Conservation (phyloP, 768 basidiomycete genomes). For the Phanerodontia chrysosporium region DNA sequence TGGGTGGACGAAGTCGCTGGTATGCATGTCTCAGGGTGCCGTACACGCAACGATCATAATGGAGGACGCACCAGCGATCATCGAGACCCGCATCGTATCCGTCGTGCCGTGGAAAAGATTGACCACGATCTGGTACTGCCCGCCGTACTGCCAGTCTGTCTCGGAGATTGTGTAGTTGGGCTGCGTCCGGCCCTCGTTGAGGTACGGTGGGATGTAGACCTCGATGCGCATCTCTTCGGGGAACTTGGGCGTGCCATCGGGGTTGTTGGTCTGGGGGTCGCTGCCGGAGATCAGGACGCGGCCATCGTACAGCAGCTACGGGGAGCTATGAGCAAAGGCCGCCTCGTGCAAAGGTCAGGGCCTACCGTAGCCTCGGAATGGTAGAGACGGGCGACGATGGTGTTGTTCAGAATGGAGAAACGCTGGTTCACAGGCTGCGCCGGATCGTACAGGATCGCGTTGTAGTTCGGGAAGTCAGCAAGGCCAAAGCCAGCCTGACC, state of each 20-base stretch:
- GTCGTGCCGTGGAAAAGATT: slow-evolving; percentile 34
- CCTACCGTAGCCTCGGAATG: slow-evolving; percentile 64
- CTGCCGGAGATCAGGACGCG: slow-evolving; percentile 75
- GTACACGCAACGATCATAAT: neutral
- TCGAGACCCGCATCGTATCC: slow-evolving; percentile 53
- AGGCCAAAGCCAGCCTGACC: slow-evolving; percentile 75
- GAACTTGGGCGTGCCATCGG: slow-evolving; percentile 38
- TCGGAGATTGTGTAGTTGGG: slow-evolving; percentile 56
- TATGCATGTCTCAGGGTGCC: slow-evolving; percentile 9
- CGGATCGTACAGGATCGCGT: slow-evolving; percentile 70
- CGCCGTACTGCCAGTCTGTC: slow-evolving; percentile 62
- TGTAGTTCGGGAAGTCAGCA: slow-evolving; percentile 56
- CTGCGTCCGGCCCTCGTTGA: slow-evolving; percentile 55
- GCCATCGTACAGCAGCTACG: slow-evolving; percentile 61
- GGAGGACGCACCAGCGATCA: slow-evolving; percentile 51
- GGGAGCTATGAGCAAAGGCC: neutral
- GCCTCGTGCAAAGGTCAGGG: neutral
- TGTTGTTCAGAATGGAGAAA: slow-evolving; percentile 60
- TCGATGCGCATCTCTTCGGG: slow-evolving; percentile 77
- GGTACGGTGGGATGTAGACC: slow-evolving; percentile 86
- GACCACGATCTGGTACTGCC: slow-evolving; percentile 48
- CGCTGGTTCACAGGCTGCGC: slow-evolving; percentile 52
- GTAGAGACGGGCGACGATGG: slow-evolving; percentile 72
- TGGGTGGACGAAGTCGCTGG: slow-evolving; percentile 72
- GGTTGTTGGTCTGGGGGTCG: slow-evolving; percentile 53